Conservation (phyloP, 2,329 filamentous ascomycete genomes). For the Knoxdaviesia proteae region DNA sequence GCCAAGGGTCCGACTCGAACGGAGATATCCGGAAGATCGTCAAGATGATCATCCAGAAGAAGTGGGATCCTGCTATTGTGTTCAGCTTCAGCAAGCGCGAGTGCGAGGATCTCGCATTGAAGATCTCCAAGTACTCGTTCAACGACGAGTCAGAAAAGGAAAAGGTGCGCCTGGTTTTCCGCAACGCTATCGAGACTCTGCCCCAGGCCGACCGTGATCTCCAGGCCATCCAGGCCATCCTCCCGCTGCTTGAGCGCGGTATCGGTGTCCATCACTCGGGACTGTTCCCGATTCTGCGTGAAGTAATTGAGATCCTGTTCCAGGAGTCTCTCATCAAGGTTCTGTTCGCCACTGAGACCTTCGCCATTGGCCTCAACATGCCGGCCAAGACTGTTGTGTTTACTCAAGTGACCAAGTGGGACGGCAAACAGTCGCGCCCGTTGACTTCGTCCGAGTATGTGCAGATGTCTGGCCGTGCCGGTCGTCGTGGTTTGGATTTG, state of each 20-base stretch:
- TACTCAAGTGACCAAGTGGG: conserved; percentile 87
- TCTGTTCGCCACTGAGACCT: conserved; percentile 92
- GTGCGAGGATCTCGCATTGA: conserved; percentile 74
- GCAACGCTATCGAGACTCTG: conserved; percentile 77
- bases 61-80: conserved; percentile 93
- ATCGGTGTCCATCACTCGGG: conserved; percentile 97
- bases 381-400: conserved; percentile 99
- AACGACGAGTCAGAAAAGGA: conserved; percentile 91
- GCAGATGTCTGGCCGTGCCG: conserved; percentile 95
- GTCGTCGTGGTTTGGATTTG: conserved; percentile 90
- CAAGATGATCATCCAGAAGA: conserved; percentile 95
- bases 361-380: conserved; percentile 98
- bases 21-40: conserved; percentile 95
- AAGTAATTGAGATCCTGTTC: conserved; percentile 97
- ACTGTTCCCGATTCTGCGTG: conserved; percentile 84
- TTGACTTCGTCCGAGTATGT: conserved; percentile 92
- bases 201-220: conserved; percentile 79
- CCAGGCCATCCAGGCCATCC: conserved; percentile 75
- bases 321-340: conserved; percentile 97
- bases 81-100: conserved; percentile 99
- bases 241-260: conserved; percentile 73
- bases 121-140: conserved; percentile 74
- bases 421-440: conserved; percentile 61
- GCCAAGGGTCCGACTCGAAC: conserved; percentile 40
- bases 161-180: conserved; percentile 86